Evolutionary conservation across 768 basidiomycete genomes (phyloP), one percentile per base, ranked within the genome.

Genomic region (Termitomyces sp.): DNA sequence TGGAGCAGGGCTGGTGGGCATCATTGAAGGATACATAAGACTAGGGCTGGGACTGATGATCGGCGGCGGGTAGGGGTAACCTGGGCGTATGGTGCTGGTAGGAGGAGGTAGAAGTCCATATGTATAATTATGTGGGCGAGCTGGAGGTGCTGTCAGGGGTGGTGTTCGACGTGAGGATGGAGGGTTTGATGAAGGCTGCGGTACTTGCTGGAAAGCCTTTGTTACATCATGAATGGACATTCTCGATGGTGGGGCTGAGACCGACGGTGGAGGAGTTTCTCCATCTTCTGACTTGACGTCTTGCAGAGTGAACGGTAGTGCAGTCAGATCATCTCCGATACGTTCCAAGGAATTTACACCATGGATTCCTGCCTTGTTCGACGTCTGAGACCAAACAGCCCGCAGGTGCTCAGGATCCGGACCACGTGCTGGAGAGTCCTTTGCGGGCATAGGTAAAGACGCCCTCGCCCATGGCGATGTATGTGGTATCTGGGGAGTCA

Each of bases 221-320:
- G 88, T 91, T 32, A 92, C 89, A 52, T 94, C 91, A 53, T 86
- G 84, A 36, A 87, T 70, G 3, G 89, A 90, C 83, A 91, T 89
- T 38, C 88, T 83, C 16, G 86, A 85, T 23, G 88, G 80, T 22
- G 81, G 75, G 25, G 79, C 71, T 20, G 82, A 74, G 5, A 79
- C 73, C 7, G 73, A 69, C 22, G 87, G 84, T 13, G 89, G 89
- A 2, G 89, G 88, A 2, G 88, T 89, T 66, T 84, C 86, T 18
- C 89, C 91, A 61, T 89, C 89, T 65, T 92, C 91, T 11, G 89
- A 89, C 66, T 92, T 93, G 49, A 91, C 86, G 53, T 94, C 91
- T 64, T 89, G 90, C 32, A 93, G 67, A 5, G 87, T 86, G 68
- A 89, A 89, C 11, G 91, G 90, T 29, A 94, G 73, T 22, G 85